Conservation (phyloP, 805 yeast species). For the Ogataea henricii region DNA sequence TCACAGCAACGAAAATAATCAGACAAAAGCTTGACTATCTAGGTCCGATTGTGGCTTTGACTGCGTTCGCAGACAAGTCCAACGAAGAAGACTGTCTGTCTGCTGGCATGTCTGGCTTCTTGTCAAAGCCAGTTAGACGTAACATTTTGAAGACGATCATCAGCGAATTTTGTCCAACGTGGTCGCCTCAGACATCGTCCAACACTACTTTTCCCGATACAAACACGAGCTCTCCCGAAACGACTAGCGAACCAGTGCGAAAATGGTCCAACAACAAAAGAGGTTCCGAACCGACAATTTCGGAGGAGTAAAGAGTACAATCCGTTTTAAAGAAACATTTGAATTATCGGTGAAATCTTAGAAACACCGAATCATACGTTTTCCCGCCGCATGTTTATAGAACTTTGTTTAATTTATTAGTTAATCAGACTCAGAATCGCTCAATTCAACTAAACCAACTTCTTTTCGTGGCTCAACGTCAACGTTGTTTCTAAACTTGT, state of each 20-base stretch:
- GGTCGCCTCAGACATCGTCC: neutral
- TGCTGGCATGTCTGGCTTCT: conserved; percentile 91
- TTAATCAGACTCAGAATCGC: conserved; percentile 8
- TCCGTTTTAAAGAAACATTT: too few species aligned
- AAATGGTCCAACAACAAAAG: conserved; percentile 6
- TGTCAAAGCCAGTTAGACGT: conserved; percentile 85
- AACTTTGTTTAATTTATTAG: neutral
- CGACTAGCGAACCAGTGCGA: neutral
- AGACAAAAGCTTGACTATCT: conserved; percentile 59
- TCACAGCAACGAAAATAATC: conserved; percentile 76
- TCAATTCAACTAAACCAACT: conserved; percentile 8
- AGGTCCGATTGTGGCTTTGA: conserved; percentile 87
- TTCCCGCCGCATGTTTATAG: conserved; percentile 1
- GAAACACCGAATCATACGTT: too few species aligned
- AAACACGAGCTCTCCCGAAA: neutral
- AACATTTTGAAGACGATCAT: conserved; percentile 62
- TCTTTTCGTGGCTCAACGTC: neutral
- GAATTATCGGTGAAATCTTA: too few species aligned
- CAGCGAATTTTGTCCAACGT: conserved; percentile 41
- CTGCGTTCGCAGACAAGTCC: conserved; percentile 93
- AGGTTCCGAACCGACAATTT: conserved; percentile 14
- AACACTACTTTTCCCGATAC: conserved; percentile 1
- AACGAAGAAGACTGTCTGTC: conserved; percentile 82
- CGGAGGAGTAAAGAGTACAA: conserved; percentile 16
- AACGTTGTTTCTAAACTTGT: conserved; percentile 6